Evolutionary conservation across 2,329 filamentous ascomycete genomes (phyloP).

Genomic region (Hirsutella rhossiliensis): DNA sequence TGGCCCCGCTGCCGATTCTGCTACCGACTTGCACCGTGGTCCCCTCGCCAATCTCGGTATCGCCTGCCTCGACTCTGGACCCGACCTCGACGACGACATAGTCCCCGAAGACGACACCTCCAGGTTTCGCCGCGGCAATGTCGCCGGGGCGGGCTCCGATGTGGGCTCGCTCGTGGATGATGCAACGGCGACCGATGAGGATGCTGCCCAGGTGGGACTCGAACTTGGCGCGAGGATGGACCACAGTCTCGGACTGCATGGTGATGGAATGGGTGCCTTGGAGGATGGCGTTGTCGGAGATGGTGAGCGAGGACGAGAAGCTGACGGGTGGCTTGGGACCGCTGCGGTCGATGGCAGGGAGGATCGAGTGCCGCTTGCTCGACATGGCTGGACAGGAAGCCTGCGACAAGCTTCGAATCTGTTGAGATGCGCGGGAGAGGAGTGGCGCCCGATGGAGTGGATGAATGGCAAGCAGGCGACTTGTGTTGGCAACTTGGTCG

Average conservation of each 20-base stretch:
- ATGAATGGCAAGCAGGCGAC: background rate
- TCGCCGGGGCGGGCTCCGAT: conserved; percentile 33
- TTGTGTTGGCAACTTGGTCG: background rate
- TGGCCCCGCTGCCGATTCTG: conserved; percentile 46
- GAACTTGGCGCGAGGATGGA: conserved; percentile 78
- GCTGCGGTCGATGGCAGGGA: conserved; percentile 38
- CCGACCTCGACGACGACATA: conserved; percentile 51
- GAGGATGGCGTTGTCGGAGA: conserved; percentile 50
- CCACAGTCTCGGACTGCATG: conserved; percentile 62
- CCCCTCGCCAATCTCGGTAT: conserved; percentile 49
- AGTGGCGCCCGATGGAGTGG: too few relatives aligned
- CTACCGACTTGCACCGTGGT: conserved; percentile 47
- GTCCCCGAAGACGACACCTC: conserved; percentile 46
- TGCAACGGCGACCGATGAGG: conserved; percentile 67
- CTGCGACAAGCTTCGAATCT: background rate
- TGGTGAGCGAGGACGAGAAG: conserved; percentile 46
- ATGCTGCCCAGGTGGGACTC: conserved; percentile 71
- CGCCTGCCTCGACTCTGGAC: conserved; percentile 48
- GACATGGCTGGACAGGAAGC: conserved; percentile 15
- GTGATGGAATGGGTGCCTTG: conserved; percentile 67
- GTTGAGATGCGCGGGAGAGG: too few relatives aligned
- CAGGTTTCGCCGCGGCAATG: conserved; percentile 12
- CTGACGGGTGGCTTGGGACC: conserved; percentile 49
- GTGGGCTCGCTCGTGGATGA: conserved; percentile 60
- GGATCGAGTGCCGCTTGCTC: conserved; percentile 42